These are phyloP conservation scores for Clavaria fumosa DNA, from an alignment of 768 basidiomycete species.

Conservation along the genomic window DNA sequence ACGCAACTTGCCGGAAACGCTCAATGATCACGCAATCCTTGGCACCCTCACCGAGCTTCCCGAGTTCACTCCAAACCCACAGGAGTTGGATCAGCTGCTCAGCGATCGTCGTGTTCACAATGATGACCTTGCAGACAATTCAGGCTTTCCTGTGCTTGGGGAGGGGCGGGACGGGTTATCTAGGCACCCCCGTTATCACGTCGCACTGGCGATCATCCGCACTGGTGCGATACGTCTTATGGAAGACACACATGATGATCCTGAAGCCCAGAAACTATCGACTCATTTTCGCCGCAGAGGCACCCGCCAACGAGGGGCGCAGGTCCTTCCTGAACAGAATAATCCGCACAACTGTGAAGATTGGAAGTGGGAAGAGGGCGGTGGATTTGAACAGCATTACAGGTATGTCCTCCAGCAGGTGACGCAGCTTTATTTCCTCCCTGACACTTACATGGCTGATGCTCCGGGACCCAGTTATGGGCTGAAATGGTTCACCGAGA, in stretches of 20 bases:
- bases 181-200: neutral
- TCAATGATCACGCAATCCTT: neutral
- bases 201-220: neutral
- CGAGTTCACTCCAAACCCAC: slow-evolving; percentile 2
- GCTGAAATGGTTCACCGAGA: slow-evolving; percentile 3
- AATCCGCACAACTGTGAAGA: neutral
- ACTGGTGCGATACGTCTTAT: neutral
- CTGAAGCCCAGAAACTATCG: neutral
- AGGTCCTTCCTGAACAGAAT: neutral
- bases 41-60: neutral
- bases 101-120: neutral
- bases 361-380: slow-evolving; percentile 1
- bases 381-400: neutral
- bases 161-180: neutral
- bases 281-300: neutral
- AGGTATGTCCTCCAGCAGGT: neutral
- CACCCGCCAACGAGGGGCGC: neutral
- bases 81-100: neutral
- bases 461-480: neutral
- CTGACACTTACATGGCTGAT: neutral
- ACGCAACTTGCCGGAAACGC: neutral
- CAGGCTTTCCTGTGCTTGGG: neutral
- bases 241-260: slow-evolving; percentile 3
- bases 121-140: slow-evolving; percentile 4
- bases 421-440: neutral